phyloP scores from a whole-genome alignment of 73 alveolate genomes.

The Tetrahymena elliotti region DNA sequence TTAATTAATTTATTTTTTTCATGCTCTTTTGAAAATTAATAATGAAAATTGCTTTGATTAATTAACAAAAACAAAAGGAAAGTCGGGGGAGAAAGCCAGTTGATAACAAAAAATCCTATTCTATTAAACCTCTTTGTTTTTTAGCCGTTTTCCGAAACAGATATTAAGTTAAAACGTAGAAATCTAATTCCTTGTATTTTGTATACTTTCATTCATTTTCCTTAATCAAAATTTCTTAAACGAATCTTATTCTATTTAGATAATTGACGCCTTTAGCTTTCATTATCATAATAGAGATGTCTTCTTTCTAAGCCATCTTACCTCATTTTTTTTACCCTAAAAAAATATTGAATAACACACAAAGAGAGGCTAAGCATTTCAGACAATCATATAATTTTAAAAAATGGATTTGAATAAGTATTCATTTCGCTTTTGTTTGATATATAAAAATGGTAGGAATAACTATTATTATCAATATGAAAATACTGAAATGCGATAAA shows the following conservation, averaged over 20 bases:
- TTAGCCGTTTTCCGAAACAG: slow-evolving; percentile 2
- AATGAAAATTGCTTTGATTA: background rate
- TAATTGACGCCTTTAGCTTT: background rate
- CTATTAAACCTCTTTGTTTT: background rate
- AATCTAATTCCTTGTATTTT: background rate
- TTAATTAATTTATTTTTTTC: background rate
- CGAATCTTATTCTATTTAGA: background rate
- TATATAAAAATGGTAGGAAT: background rate
- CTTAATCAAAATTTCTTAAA: background rate
- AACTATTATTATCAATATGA: background rate
- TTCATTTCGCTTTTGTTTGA: background rate
- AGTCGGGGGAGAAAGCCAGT: background rate
- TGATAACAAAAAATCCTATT: background rate
- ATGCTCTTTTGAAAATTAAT: background rate
- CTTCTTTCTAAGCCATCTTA: background rate
- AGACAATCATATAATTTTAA: too few species aligned
- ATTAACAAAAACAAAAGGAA: background rate
- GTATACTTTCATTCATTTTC: background rate
- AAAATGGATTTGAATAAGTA: background rate
- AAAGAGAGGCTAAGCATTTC: background rate
- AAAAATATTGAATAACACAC: background rate
- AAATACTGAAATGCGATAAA: background rate
- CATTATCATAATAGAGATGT: background rate
- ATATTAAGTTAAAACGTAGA: background rate
- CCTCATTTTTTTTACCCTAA: background rate